A percentile compares a stretch with the other conserved stretches of the same genome.
phyloP scores from a whole-genome alignment of 805 yeast genomes.

The Yamadazyma sp. region DNA sequence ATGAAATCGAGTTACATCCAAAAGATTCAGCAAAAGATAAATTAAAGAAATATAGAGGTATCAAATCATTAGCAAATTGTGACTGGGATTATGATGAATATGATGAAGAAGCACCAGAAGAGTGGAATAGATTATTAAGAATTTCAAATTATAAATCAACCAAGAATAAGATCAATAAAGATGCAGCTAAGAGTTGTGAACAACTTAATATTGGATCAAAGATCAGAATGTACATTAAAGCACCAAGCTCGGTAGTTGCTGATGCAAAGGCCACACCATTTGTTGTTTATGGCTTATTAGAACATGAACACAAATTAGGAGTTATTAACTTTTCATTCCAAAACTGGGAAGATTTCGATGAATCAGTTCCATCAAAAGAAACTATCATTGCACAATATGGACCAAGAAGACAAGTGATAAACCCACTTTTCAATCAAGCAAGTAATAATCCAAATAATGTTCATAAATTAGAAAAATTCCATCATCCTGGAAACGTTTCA shows the following conservation, averaged over 20 bases:
- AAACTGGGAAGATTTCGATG: constrained; percentile 86
- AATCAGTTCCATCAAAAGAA: constrained; percentile 83
- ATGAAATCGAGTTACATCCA: constrained; percentile 86
- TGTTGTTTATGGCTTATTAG: constrained; percentile 68
- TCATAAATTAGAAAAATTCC: constrained; percentile 78
- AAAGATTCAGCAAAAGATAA: constrained; percentile 71
- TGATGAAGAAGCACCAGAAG: constrained; percentile 72
- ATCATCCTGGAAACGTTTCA: constrained; percentile 66
- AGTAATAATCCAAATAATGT: constrained; percentile 79
- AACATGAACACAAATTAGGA: constrained; percentile 84
- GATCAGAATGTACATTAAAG: constrained; percentile 55
- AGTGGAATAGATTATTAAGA: constrained; percentile 73
- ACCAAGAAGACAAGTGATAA: constrained; percentile 77
- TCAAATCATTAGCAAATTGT: constrained; percentile 74
- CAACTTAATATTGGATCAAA: constrained; percentile 55
- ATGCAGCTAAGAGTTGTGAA: constrained; percentile 40
- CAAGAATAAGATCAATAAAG: constrained; percentile 63
- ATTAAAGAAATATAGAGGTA: constrained; percentile 78
- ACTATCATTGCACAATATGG: constrained; percentile 87
- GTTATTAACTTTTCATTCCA: constrained; percentile 78
- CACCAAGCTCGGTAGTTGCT: constrained; percentile 7
- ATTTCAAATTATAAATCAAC: constrained; percentile 76
- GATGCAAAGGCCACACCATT: constrained; percentile 40
- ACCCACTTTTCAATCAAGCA: constrained; percentile 80
- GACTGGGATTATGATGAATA: constrained; percentile 85